phyloP scores from a whole-genome alignment of 2,329 filamentous ascomycete genomes.

The Metarhizium robertsii region DNA sequence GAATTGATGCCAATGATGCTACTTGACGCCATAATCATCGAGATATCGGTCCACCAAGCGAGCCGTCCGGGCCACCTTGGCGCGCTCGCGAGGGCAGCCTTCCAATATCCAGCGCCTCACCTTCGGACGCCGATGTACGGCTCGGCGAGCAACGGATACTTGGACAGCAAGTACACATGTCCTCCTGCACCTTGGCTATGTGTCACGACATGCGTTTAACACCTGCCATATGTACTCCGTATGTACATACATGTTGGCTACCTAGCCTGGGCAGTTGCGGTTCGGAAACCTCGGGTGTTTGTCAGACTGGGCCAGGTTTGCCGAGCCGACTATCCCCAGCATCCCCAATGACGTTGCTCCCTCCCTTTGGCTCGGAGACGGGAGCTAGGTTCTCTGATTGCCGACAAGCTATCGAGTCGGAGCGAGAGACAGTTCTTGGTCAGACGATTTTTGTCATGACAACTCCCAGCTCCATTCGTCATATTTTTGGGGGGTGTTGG shows the following conservation, averaged over 20 bases:
- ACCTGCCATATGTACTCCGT: background rate
- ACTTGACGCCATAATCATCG: background rate
- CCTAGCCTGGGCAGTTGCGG: too few species aligned
- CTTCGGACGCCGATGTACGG: background rate
- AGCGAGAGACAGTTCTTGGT: too few species aligned
- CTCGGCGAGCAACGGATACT: background rate
- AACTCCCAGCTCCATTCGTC: background rate
- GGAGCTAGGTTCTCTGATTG: too few species aligned
- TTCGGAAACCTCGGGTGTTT: too few species aligned
- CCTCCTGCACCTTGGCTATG: background rate
- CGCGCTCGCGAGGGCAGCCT: too few species aligned
- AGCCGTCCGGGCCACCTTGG: too few species aligned
- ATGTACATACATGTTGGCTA: background rate
- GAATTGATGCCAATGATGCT: background rate
- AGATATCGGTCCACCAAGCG: too few species aligned
- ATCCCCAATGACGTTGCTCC: too few species aligned
- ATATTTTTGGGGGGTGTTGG: background rate
- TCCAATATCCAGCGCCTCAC: background rate
- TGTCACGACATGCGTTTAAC: background rate
- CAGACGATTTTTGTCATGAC: background rate
- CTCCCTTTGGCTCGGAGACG: too few species aligned
- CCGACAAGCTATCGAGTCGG: too few species aligned
- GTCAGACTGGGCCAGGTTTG: too few species aligned
- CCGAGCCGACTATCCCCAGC: too few species aligned
- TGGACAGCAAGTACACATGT: background rate